Base-by-base conservation (phyloP, 768 basidiomycete species). In the Pisolithus orientalis region DNA sequence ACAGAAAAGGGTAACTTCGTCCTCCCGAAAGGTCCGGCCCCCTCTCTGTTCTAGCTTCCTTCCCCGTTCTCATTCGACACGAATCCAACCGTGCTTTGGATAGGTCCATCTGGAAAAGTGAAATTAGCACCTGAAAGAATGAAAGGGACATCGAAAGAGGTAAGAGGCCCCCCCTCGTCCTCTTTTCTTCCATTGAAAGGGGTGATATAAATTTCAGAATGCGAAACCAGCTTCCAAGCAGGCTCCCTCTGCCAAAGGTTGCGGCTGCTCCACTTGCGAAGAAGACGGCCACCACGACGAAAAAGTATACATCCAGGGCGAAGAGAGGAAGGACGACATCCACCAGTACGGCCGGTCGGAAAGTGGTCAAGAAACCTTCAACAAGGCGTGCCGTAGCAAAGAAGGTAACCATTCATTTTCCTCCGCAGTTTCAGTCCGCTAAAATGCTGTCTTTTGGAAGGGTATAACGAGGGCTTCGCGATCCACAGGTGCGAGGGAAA, bases 1-100 rank as follows among this genome's bases (percentile, higher is more conserved):
- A 69, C 70, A 21, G 74, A 78, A 55, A 72, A 72, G 48, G 78
- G 77, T 32, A 64, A 71, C 34, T 83, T 85, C 63, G 58, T 70
- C 21, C 71, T 85, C 25, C 84, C 84, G 46, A 84, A 83, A 68
- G 84, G 64, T 57, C n/a, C 16, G 53, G 49, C 47, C 27, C 10
- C 5, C 9, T 47, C 32, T 48, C 10, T 45, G 9, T 39, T 17
- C 17, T 44, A 29, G 5, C 5, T 34, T 5, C 11, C 14, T 34
- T 14, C 34, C 13, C 34, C 4, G 11, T 34, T 34, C 13, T 34
- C 11, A 14, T 34, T 4, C 5, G 14, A 28, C 47, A 5, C 5
- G 10, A 34, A 34, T 25, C 9, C 39, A 16, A 47, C 27, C 6
- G 21, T 5, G 24, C 47, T 16, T 6, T 39, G 7, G 32, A 21